Base-by-base conservation (phyloP, 2,329 filamentous ascomycete genomes). In the Pezizomycotina sp. region DNA sequence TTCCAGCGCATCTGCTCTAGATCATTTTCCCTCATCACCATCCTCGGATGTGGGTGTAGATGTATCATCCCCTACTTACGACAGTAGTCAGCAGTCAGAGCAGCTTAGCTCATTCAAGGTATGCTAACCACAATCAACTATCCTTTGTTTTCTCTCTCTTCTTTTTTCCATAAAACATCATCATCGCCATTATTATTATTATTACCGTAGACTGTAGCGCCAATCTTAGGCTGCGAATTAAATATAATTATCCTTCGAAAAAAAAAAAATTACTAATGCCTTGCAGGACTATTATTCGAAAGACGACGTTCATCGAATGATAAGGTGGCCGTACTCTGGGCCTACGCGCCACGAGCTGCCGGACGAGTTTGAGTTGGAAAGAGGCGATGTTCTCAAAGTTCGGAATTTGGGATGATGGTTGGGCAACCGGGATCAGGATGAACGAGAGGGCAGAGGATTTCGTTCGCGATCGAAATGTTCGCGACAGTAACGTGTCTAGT, bases 321-420 rank as follows among this genome's bases (percentile, higher is more conserved):
- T 52, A 77, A 77, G 41, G 86, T 98, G 26, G 71, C 89, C 9
- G 81, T 83, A 2, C 68, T 98, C 9, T 98, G 89, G 89, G 86
- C 89, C 2, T 98, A 98, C 57, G 82, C 92, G 51, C 86, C 89
- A 21, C 78, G 89, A 21, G 89, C 89, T 4, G 72, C n/a, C 74
- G 19, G 89, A 98, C 52, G 89, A 98, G 55, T 95, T 95, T 53
- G 67, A 81, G 24, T 65, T 98, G 23, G 89, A 95, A 52, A 74
- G 89, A 40, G 89, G 89, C 35, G 89, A 98, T 55, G 93, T 98
- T 84, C 68, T 98, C 53, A 95, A 93, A 61, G 76, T 98, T 95
- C 20, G 89, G 89, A 45, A 98, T 98, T 48, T 98, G 89, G 89
- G 89, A 98, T 53, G 89, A 98, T 56, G 89, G 49, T 29, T 98